Base-by-base conservation (phyloP, 371 early-diverging fungal genomes). In the Neoconidiobolus thromboides region DNA sequence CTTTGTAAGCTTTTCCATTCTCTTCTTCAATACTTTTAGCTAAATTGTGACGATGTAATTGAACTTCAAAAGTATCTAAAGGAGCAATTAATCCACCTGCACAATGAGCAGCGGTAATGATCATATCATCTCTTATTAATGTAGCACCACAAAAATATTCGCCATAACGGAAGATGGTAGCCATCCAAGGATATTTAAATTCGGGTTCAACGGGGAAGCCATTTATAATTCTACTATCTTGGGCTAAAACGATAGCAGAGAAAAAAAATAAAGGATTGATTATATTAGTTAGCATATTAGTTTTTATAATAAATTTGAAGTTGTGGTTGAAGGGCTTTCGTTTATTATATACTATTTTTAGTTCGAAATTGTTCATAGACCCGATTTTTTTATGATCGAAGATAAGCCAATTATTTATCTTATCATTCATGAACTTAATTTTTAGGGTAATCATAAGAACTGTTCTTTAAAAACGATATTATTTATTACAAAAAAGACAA, bases 91-190 rank as follows among this genome's bases (percentile, higher is more conserved):
- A 10, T 2, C 51, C 60, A 37, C 38, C 54, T 38, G 73, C 65
- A 56, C 76, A 75, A 62, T 75, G 76, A 1, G 76, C 76, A 1
- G 76, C 76, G 0, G 76, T 73, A 12, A 75, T 48, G 10, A 75
- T 58, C 63, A 61, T 66, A n/a, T 63, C 52, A 43, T 63, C 55
- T 14, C 61, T 62, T 37, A 75, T 61, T 46, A 74, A 63, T 1
- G 73, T 65, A 12, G 73, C 75, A 43, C 76, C 74, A 38, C 76
- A 75, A 12, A n/a, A 47, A 37, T 46, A 46, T 6, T 47, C 46
- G 14, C 48, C 57, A 26, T 56, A 56, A 3, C 57, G 40, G 38
- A 26, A 43, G 39, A 56, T 56, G 14, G 57, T 44, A 10, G 43
- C 57, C 57, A 56, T 56, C 57, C 57, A 56, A 38, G 43, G 40